Base-by-base conservation (phyloP, 805 yeast species). In the Candida yuanshanica region DNA sequence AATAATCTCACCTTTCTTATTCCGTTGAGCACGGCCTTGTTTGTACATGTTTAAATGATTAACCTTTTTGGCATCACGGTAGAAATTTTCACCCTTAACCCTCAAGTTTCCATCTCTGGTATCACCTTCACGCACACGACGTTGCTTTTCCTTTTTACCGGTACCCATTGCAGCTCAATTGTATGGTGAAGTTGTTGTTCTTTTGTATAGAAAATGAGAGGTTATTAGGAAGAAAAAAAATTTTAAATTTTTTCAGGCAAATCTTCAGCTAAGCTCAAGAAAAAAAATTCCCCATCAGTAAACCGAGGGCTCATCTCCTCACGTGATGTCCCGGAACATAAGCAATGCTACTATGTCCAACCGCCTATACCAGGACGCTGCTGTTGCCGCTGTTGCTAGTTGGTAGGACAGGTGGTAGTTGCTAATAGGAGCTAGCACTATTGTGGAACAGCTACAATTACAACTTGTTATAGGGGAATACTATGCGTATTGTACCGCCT, bases 1-100 rank as follows among this genome's bases (percentile, higher is more conserved):
- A 41, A 88, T 74, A 44, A 90, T 75, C 24, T 89, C 96, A 58
- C 98, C 98, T 48, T 78, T 72, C 38, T 88, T 87, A 60, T 90
- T 87, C 53, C 95, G 75, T 40, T 76, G 79, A 31, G 96, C 95
- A 50, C 85, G 75, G 43, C 98, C 97, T 39, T 83, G 79, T 58
- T 86, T 93, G 70, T 89, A 91, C 98, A 91, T 91, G 60, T 79
- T 84, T 57, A 93, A 72, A 61, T 79, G 87, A 63, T 86, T 82
- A 45, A 90, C 95, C 59, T 86, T 86, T 60, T 89, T 88, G 40
- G 95, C 91, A 77, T 90, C 97, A 55, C 88, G 70, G 69, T 91
- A 91, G 65, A 91, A 91, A 70, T 91, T 91, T 66, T 91, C 99
- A 58, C 99, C 99, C 62, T 91, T 91, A 39, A 87, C 95, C 47